Evolutionary conservation across 768 basidiomycete species (phyloP).

Genomic region (Calocybe indica): DNA sequence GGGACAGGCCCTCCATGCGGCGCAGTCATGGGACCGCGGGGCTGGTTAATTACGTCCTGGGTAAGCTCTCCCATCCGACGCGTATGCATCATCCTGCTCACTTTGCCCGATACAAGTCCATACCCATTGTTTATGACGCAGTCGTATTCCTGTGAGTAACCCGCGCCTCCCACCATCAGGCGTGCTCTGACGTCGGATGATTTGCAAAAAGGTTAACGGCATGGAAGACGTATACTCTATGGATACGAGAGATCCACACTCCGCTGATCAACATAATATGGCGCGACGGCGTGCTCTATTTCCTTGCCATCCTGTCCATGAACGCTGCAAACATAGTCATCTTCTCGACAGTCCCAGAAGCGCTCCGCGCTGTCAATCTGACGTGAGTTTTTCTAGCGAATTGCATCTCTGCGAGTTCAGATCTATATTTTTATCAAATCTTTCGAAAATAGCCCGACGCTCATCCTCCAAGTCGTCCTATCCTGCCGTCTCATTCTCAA

Average conservation of each 20-base stretch:
- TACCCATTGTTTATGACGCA: conserved; percentile 11
- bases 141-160: conserved; percentile 7
- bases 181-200: no score
- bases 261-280: conserved; percentile 3
- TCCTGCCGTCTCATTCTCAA: conserved; percentile 19
- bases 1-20: conserved; percentile 11
- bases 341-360: conserved; percentile 9
- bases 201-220: no score
- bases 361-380: conserved; percentile 14
- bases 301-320: conserved; percentile 19
- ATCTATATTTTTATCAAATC: background rate
- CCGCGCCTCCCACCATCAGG: no score
- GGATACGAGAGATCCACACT: conserved; percentile 1
- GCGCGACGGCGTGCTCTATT: conserved; percentile 18
- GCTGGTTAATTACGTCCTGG: conserved; percentile 18
- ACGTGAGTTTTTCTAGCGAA: conserved; percentile 8
- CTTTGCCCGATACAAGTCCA: background rate
- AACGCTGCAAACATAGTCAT: conserved; percentile 16
- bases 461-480: conserved; percentile 17
- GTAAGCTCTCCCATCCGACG: conserved; percentile 8
- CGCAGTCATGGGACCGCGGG: conserved; percentile 14
- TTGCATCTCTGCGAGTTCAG: background rate
- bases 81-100: background rate
- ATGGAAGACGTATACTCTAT: no score
- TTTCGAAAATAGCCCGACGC: conserved; percentile 10